Conservation (phyloP, 2,329 filamentous ascomycete genomes). For the Lachnellula willkommii region DNA sequence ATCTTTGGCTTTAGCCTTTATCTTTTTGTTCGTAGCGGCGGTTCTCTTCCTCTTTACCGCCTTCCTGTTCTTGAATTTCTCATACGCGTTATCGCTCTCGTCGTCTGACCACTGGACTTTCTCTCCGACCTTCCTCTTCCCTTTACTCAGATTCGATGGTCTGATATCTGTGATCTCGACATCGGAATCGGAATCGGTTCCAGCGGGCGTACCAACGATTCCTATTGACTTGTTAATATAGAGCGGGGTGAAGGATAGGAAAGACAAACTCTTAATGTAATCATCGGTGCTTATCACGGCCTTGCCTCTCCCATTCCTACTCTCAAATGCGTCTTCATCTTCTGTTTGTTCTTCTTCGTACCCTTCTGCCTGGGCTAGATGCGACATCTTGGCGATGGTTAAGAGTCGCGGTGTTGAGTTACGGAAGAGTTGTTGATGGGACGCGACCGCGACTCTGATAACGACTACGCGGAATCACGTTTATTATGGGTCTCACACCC, state of each 20-base stretch:
- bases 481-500: neutral
- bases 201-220: conserved; percentile 14
- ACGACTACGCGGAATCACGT: neutral
- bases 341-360: conserved; percentile 12
- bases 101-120: conserved; percentile 50
- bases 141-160: conserved; percentile 9
- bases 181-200: conserved; percentile 19
- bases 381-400: conserved; percentile 11
- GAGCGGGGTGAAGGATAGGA: neutral
- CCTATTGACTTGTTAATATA: conserved; percentile 17
- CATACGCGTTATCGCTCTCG: conserved; percentile 56
- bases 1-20: conserved; percentile 42
- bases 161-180: conserved; percentile 14
- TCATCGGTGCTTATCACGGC: conserved; percentile 16
- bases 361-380: conserved; percentile 9
- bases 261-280: conserved; percentile 25
- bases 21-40: conserved; percentile 41
- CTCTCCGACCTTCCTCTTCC: conserved; percentile 24
- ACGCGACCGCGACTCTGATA: neutral
- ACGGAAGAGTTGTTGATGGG: neutral
- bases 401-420: neutral
- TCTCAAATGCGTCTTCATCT: conserved; percentile 5
- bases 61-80: conserved; percentile 58
- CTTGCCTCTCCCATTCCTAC: neutral
- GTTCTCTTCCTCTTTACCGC: conserved; percentile 47